Evolutionary conservation across 345 rosid species (phyloP), one percentile per base, ranked within the genome.

Genomic region (Heritiera fomes): DNA sequence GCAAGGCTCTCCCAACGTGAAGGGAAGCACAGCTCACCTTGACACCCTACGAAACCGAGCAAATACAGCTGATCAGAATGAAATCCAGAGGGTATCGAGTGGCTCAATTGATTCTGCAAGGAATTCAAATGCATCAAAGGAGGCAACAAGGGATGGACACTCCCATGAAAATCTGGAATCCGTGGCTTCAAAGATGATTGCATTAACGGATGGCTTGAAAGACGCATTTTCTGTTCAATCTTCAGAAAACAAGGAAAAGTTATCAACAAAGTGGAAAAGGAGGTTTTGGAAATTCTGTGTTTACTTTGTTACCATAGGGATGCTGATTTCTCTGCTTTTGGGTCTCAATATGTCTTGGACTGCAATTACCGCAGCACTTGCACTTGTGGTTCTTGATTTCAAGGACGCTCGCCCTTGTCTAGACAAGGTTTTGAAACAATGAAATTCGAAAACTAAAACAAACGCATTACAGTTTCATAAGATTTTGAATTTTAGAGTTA

Each of bases 261-360:
- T 68, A 32, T 28, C 79, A 3, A 14, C 61, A 63, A 79, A 83
- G 77, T 87, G 92, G 97, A 92, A 87, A 84, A 82, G 85, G 73
- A 71, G 69, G 32, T 30, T 88, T 9, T 88, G 92, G 98, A 93
- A 91, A 75, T 71, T 85, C 3, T 77, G 91, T 82, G 94, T 93
- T 63, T 92, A 92, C 76, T 71, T 89, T 17, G 85, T 90, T 40
- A 90, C 95, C 0, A 0, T 91, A 6, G 97, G 97, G 8, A 90
- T 93, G 98, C 28, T 95, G 65, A 69, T 89, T 74, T 86, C 95
- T 75, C 60, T 95, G 80, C 84, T 93, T 52, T 60, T 86, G 82
- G 98, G 98, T 69, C 86, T 91, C 58, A 87, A 93, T 81, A 91
- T 95, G 98, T 93, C 98, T 0, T 95, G 98, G 98, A 90, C 92